A percentile compares a stretch with the other conserved stretches of the same genome.
These are phyloP conservation scores for Solanum tarapatanum DNA, from an alignment of 257 asterid species.

Conservation along the genomic window DNA sequence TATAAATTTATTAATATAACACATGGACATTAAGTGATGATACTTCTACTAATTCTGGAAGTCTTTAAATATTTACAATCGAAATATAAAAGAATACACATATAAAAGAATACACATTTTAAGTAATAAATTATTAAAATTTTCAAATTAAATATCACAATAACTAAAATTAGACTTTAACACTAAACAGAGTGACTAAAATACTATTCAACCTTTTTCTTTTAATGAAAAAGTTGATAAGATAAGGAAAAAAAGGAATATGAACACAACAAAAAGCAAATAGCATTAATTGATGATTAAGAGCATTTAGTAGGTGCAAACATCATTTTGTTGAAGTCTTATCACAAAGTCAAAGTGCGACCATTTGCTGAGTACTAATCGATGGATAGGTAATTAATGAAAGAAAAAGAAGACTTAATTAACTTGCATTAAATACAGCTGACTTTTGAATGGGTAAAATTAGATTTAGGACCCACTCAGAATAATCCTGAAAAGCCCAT, in stretches of 20 bases:
- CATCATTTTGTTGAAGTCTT: background rate
- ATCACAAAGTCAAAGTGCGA: conserved; percentile 9
- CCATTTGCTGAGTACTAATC: background rate
- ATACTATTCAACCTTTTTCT: background rate
- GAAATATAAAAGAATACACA: background rate
- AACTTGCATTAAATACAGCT: conserved; percentile 12
- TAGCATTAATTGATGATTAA: background rate
- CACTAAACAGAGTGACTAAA: background rate
- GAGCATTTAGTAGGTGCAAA: background rate
- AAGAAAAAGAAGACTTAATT: background rate
- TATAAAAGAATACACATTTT: background rate
- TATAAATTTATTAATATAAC: background rate
- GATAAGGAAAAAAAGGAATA: background rate
- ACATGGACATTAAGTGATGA: background rate
- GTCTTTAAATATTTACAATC: background rate
- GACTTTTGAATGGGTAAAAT: conserved; percentile 5
- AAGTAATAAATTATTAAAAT: background rate
- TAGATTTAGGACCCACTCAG: background rate
- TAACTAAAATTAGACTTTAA: background rate
- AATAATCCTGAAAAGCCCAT: background rate
- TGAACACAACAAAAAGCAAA: background rate
- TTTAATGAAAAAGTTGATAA: background rate
- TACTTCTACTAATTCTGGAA: background rate
- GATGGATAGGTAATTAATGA: background rate
- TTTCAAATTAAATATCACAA: background rate